Conservation (phyloP, 2,329 filamentous ascomycete species). For the Botrytis byssoidea region DNA sequence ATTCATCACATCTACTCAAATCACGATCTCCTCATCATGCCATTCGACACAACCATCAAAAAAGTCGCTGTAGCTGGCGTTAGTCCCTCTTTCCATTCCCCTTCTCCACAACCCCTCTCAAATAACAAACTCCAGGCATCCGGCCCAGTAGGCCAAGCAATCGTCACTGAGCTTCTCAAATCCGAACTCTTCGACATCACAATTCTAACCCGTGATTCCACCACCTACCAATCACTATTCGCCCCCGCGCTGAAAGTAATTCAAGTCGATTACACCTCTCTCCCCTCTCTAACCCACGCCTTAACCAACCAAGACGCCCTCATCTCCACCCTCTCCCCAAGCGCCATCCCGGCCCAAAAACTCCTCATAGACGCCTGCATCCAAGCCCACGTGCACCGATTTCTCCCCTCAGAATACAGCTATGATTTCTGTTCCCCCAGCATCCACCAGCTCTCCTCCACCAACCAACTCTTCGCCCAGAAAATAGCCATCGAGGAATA, state of each 20-base stretch:
- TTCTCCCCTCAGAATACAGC: slow-evolving; percentile 57
- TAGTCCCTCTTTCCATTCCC: slow-evolving; percentile 10
- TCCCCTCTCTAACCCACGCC: slow-evolving; percentile 33
- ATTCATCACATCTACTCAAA: neutral
- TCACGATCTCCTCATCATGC: slow-evolving; percentile 22
- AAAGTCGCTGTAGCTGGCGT: slow-evolving; percentile 32
- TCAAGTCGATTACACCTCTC: slow-evolving; percentile 25
- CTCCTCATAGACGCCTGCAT: slow-evolving; percentile 54
- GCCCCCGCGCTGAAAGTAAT: slow-evolving; percentile 29
- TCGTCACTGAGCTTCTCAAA: slow-evolving; percentile 37
- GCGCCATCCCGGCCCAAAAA: slow-evolving; percentile 18
- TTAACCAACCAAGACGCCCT: slow-evolving; percentile 31
- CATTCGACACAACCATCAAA: slow-evolving; percentile 28
- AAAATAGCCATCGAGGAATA: slow-evolving; percentile 20
- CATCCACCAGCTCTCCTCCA: neutral
- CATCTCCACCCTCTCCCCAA: slow-evolving; percentile 24
- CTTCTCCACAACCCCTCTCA: neutral
- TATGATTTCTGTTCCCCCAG: slow-evolving; percentile 33
- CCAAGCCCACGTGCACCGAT: slow-evolving; percentile 56
- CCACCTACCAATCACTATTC: slow-evolving; percentile 28
- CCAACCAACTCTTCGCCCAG: neutral
- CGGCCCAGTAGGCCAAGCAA: slow-evolving; percentile 37
- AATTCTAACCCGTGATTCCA: slow-evolving; percentile 38
- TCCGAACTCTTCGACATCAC: slow-evolving; percentile 36
- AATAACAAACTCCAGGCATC: slow-evolving; percentile 28